Conservation (phyloP, 345 rosid species). For the Hibiscus mutabilis region DNA sequence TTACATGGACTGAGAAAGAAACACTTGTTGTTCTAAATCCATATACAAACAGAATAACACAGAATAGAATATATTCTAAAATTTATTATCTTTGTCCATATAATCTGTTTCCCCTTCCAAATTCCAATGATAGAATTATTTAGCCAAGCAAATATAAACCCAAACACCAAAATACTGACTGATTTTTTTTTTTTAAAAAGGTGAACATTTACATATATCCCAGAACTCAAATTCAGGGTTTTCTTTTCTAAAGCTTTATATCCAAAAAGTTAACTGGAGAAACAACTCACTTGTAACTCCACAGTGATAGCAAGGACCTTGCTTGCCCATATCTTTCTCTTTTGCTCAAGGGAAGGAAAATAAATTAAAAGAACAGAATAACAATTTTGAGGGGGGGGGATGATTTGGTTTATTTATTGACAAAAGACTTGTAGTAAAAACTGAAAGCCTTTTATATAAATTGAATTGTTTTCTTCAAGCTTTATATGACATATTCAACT, state of each 20-base stretch:
- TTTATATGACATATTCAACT: conserved; percentile 20
- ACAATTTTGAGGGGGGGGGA: not conserved
- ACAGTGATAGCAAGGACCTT: conserved; percentile 87
- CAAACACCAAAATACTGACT: conserved; percentile 6
- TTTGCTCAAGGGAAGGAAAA: conserved; percentile 16
- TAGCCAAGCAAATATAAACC: conserved; percentile 2
- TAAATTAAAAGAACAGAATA: conserved; percentile 5
- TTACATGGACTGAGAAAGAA: not conserved
- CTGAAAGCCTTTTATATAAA: not conserved
- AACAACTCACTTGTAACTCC: conserved; percentile 90
- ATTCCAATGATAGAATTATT: conserved; percentile 14
- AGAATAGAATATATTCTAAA: conserved; percentile 18
- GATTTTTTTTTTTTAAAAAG: no score
- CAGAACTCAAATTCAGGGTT: conserved; percentile 5
- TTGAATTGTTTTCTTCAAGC: conserved; percentile 22
- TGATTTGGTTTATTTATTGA: not conserved
- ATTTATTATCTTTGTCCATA: conserved; percentile 18
- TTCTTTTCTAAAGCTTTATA: not conserved
- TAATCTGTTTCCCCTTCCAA: conserved; percentile 8
- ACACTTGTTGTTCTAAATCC: conserved; percentile 10
- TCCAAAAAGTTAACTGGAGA: conserved; percentile 17
- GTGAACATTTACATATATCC: not conserved
- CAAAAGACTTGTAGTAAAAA: conserved; percentile 14
- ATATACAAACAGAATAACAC: conserved; percentile 22
- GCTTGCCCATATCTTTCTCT: conserved; percentile 59